Evolutionary conservation across 805 yeast species (phyloP), one percentile per base, ranked within the genome.

Genomic region (Saccharomycopsis olivae): DNA sequence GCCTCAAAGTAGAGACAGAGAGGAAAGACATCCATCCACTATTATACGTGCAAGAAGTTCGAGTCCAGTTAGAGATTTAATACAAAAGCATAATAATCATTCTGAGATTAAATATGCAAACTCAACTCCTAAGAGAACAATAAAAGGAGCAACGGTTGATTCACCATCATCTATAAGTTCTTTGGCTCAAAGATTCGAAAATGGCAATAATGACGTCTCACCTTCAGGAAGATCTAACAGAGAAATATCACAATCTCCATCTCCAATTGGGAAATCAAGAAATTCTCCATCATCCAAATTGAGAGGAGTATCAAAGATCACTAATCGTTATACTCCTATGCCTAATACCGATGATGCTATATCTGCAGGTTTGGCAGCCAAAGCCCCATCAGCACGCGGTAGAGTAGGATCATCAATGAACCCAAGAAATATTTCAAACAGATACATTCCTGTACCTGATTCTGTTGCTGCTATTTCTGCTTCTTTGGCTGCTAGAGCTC

Each of bases 371-470:
- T 25, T 41, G 14, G 45, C 45, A 28, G 45, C 45, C 2, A 37
- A 33, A 23, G 29, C 39, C 5, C 36, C 44, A 11, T 15, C 36
- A 5, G 23, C 15, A 5, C n/a, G n/a, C n/a, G n/a, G n/a, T n/a
- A n/a, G n/a, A n/a, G n/a, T n/a, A n/a, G n/a, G n/a, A 18, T 16
- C 28, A 27, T 23, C 36, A 27, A 21, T 19, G 15, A 17, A 23
- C 20, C 16, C 29, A 29, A 28, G 39, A 30, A 27, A 20, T 17
- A 14, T 25, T 11, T 6, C 41, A 13, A 20, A 29, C 34, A 25
- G 29, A 10, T 45, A 45, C 25, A 42, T 39, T 15, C 48, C 48
- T 3, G 36, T 39, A 15, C 48, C 48, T n/a, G 44, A 45, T 31
- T 34, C 43, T 3, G 39, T 32, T 3, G 37, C 44, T 18, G 48